These are phyloP conservation scores for Anisodus tanguticus DNA, from an alignment of 257 asterid genomes.

Conservation along the genomic window DNA sequence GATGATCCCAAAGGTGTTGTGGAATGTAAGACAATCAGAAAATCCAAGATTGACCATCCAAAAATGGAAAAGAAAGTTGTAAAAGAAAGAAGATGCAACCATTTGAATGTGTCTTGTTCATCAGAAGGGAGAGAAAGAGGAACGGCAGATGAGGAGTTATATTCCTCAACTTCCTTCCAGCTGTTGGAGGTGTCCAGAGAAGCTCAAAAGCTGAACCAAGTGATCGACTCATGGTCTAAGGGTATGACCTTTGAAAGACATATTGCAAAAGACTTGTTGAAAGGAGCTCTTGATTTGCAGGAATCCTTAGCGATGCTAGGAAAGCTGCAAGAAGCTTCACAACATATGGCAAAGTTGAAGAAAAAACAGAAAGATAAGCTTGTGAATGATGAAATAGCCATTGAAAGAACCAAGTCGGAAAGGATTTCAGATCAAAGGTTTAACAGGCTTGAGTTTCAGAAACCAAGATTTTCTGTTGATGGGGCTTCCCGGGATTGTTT, in stretches of 20 bases:
- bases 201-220: conserved; percentile 57
- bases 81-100: conserved; percentile 1
- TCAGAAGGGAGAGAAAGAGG: conserved; percentile 31
- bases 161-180: conserved; percentile 50
- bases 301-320: conserved; percentile 65
- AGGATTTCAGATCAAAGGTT: conserved; percentile 38
- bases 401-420: conserved; percentile 45
- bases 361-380: conserved; percentile 45
- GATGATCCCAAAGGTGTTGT: conserved; percentile 75
- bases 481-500: conserved; percentile 59
- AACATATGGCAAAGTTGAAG: conserved; percentile 46
- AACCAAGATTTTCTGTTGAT: conserved; percentile 52
- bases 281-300: conserved; percentile 71
- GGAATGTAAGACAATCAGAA: conserved; percentile 58
- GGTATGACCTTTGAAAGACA: conserved; percentile 39
- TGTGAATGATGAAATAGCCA: conserved; percentile 29
- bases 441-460: conserved; percentile 39
- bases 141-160: conserved; percentile 43
- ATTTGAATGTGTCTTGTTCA: conserved; percentile 29
- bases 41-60: conserved; percentile 47
- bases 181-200: conserved; percentile 68
- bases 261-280: conserved; percentile 60
- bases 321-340: conserved; percentile 66
- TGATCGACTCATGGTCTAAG: conserved; percentile 49
- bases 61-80: conserved; percentile 37